Percentiles rank a stretch among this genome's conserved stretches.
These are phyloP conservation scores for Thraustotheca clavata DNA, from an alignment of 352 stramenopile genomes.

Conservation along the genomic window DNA sequence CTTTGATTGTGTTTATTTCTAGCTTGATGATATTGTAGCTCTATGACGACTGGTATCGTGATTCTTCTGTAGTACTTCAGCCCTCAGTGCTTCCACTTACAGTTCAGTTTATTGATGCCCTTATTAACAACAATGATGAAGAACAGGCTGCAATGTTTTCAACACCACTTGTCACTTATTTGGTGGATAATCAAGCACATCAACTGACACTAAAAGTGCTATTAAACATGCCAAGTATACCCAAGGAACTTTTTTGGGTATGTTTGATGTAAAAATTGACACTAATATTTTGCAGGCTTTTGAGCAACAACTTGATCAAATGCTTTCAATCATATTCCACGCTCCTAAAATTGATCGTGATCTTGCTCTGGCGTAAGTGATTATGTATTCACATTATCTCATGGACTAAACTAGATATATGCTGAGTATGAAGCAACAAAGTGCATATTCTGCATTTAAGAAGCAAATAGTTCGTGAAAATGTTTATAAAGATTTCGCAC, in stretches of 20 bases:
- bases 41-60: conserved; percentile 18
- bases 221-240: conserved; percentile 45
- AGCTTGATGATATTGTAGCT: conserved; percentile 5
- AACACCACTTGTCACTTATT: neutral
- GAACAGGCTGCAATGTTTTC: neutral
- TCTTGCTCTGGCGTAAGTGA: conserved; percentile 45
- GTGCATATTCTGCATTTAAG: conserved; percentile 60
- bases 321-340: conserved; percentile 64
- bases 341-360: conserved; percentile 61
- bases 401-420: conserved; percentile 35
- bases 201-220: conserved; percentile 52
- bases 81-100: conserved; percentile 3
- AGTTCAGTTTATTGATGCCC: neutral
- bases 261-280: conserved; percentile 24
- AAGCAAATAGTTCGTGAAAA: conserved; percentile 74
- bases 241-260: conserved; percentile 41
- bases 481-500: conserved; percentile 69
- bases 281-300: conserved; percentile 2
- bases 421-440: conserved; percentile 64
- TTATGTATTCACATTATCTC: neutral
- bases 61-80: neutral
- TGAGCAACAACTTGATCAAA: conserved; percentile 32
- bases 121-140: neutral
- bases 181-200: conserved; percentile 9
- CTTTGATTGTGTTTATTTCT: neutral